These are phyloP conservation scores for Haplographium delicatum DNA, from an alignment of 495 filamentous ascomycete species.

Conservation along the genomic window DNA sequence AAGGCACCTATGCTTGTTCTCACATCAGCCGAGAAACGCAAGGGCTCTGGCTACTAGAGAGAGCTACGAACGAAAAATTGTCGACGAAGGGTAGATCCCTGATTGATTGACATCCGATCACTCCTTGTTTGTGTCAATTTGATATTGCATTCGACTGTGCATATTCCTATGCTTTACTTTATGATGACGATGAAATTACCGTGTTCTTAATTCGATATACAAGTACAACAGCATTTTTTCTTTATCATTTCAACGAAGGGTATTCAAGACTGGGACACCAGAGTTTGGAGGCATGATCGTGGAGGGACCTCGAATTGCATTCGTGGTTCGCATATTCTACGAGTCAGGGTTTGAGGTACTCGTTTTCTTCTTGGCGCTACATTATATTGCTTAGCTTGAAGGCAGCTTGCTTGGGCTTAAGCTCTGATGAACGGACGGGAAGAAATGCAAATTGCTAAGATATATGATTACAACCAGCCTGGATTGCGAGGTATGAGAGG, in stretches of 20 bases:
- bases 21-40: constrained; percentile 87
- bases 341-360: constrained; percentile 18
- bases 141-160: constrained; percentile 33
- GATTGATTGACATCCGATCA: constrained; percentile 27
- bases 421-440: constrained; percentile 8
- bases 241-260: constrained; percentile 9
- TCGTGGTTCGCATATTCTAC: constrained; percentile 15
- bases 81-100: constrained; percentile 26
- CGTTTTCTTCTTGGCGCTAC: constrained; percentile 15
- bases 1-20: constrained; percentile 84
- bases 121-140: constrained; percentile 27
- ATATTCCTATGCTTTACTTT: constrained; percentile 27
- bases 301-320: constrained; percentile 24
- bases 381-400: constrained; percentile 2
- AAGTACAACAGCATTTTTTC: constrained; percentile 16
- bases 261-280: constrained; percentile 3
- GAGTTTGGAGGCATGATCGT: constrained; percentile 2
- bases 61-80: constrained; percentile 11
- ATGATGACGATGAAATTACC: constrained; percentile 26
- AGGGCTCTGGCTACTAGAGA: constrained; percentile 57
- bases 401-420: background rate
- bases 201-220: constrained; percentile 24
- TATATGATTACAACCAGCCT: constrained; percentile 28
- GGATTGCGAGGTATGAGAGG: constrained; percentile 26
- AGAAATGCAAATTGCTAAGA: constrained; percentile 20